Conservation (phyloP, 2,329 filamentous ascomycete genomes). For the Pyrenophora seminiperda region DNA sequence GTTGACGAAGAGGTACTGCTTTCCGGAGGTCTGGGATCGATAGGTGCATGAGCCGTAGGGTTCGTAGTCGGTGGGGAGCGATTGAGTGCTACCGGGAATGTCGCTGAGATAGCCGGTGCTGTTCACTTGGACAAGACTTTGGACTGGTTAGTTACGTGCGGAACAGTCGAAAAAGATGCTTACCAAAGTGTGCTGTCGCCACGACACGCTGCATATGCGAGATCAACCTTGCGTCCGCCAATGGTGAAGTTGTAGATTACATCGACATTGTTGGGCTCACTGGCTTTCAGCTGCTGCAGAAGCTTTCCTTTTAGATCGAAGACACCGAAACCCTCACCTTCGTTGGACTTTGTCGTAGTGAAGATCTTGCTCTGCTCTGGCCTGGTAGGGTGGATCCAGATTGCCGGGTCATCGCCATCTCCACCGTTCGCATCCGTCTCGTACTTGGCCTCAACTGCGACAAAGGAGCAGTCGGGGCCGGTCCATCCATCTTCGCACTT, state of each 20-base stretch:
- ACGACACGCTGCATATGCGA: constrained; percentile 59
- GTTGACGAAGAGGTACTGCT: constrained; percentile 62
- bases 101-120: constrained; percentile 52
- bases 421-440: constrained; percentile 43
- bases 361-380: constrained; percentile 56
- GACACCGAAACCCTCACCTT: constrained; percentile 56
- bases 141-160: neutral
- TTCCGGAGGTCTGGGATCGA: constrained; percentile 53
- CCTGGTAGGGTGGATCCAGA: constrained; percentile 39
- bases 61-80: constrained; percentile 52
- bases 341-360: constrained; percentile 58
- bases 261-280: constrained; percentile 61
- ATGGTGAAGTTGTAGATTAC: constrained; percentile 58
- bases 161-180: constrained; percentile 16
- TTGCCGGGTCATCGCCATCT: constrained; percentile 40
- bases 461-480: constrained; percentile 38
- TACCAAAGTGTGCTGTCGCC: constrained; percentile 60
- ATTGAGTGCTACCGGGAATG: constrained; percentile 56
- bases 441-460: constrained; percentile 36
- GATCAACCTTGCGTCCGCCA: constrained; percentile 53
- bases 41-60: constrained; percentile 61
- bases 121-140: constrained; percentile 57
- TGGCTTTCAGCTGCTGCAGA: constrained; percentile 53
- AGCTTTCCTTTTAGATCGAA: constrained; percentile 58
- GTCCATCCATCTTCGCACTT: constrained; percentile 33